These are phyloP conservation scores for Fusarium oligoseptatum DNA, from an alignment of 2,329 filamentous ascomycete species.

Conservation along the genomic window DNA sequence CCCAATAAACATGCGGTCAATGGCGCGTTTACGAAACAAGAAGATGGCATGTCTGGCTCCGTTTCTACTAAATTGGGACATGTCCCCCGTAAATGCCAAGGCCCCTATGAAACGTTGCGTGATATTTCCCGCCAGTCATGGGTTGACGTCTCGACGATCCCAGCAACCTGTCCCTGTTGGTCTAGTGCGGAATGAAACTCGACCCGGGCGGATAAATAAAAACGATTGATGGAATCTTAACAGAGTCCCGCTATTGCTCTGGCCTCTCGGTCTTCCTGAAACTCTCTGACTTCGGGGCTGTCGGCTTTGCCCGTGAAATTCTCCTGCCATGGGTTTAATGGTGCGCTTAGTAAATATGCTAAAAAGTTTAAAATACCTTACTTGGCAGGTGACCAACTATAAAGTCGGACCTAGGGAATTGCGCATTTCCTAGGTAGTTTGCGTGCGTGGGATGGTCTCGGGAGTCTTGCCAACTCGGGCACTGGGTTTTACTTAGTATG, in stretches of 20 bases:
- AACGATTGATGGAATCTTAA: conserved; percentile 31
- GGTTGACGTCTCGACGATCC: not conserved
- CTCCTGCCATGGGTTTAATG: not conserved
- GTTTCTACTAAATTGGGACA: conserved; percentile 20
- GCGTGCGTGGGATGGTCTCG: not conserved
- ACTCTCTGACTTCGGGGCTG: not conserved
- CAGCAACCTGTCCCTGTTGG: conserved; percentile 13
- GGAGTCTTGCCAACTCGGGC: not conserved
- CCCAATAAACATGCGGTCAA: conserved; percentile 4
- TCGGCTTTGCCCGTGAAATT: not conserved
- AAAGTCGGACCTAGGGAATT: not conserved
- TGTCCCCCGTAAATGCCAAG: conserved; percentile 7
- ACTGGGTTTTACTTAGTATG: not conserved
- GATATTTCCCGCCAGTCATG: conserved; percentile 36
- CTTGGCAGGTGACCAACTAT: not conserved
- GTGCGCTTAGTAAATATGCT: not conserved
- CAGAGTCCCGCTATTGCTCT: not conserved
- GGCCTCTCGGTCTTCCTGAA: not conserved
- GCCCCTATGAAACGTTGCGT: conserved; percentile 7
- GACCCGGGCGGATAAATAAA: not conserved
- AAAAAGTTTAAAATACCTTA: not conserved
- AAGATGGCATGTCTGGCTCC: conserved; percentile 21
- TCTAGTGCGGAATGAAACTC: not conserved
- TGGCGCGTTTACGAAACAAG: conserved; percentile 23
- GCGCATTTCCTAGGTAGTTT: not conserved